Conservation (phyloP, 495 filamentous ascomycete species). For the Margaritispora aquatica region DNA sequence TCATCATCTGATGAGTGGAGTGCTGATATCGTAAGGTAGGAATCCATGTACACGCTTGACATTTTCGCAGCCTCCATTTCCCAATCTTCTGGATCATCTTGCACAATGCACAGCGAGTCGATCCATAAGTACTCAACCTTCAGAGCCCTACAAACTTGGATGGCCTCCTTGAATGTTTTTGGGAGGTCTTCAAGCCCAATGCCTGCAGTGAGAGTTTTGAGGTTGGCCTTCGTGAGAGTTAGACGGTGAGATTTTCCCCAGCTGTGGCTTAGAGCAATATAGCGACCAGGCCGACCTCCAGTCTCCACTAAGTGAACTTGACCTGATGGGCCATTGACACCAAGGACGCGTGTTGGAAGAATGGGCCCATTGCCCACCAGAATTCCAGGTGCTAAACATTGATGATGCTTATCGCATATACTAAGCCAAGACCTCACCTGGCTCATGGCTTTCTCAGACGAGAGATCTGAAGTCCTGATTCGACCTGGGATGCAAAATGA, state of each 20-base stretch:
- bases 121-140: conserved; percentile 15
- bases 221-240: not conserved
- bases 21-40: not conserved
- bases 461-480: not conserved
- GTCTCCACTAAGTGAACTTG: not conserved
- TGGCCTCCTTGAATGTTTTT: conserved; percentile 17
- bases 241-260: conserved; percentile 6
- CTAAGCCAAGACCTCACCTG: not conserved
- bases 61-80: conserved; percentile 8
- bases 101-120: conserved; percentile 19
- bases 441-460: not conserved
- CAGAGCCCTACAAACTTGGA: conserved; percentile 12
- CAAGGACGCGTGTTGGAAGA: not conserved
- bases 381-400: not conserved
- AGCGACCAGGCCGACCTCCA: not conserved
- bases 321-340: not conserved
- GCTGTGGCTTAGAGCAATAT: conserved; percentile 18
- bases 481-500: not conserved
- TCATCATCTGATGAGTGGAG: not conserved
- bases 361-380: not conserved
- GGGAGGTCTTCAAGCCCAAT: conserved; percentile 11
- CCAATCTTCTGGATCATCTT: conserved; percentile 20
- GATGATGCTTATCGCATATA: not conserved
- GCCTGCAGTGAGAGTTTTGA: not conserved
- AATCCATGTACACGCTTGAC: conserved; percentile 8